Percentiles rank a stretch among this genome's conserved stretches.
phyloP scores from a whole-genome alignment of 2,329 filamentous ascomycete genomes.

The Alternaria viburni region DNA sequence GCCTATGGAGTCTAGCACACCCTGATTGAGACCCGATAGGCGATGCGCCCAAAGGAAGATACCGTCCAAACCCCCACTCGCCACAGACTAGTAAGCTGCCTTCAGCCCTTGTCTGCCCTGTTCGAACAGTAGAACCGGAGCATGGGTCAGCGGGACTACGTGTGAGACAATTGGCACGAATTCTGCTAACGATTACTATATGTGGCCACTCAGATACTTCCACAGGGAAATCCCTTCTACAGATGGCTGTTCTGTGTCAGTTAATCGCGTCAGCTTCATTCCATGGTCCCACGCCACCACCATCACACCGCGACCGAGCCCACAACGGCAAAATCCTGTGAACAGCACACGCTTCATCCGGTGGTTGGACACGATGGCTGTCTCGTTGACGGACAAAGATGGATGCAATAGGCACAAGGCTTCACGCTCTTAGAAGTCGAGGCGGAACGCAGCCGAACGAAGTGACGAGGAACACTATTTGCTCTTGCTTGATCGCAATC shows the following conservation, averaged over 20 bases:
- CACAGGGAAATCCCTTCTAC: not conserved
- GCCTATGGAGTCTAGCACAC: not conserved
- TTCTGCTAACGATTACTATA: not conserved
- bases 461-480: not conserved
- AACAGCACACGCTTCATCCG: not conserved
- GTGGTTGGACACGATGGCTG: not conserved
- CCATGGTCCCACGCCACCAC: not conserved
- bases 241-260: not conserved
- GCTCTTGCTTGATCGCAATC: not conserved
- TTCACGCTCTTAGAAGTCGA: not conserved
- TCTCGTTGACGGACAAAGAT: not conserved
- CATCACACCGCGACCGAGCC: not conserved
- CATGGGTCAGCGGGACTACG: not conserved
- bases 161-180: not conserved
- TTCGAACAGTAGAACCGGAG: not conserved
- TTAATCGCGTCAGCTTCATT: slow-evolving; percentile 1
- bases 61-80: not conserved
- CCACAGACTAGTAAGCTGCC: not conserved
- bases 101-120: not conserved
- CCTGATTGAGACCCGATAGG: not conserved
- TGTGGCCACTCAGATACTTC: not conserved
- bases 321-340: not conserved
- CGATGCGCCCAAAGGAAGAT: not conserved
- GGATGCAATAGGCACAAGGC: not conserved
- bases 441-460: not conserved